Evolutionary conservation across 2,329 filamentous ascomycete genomes (phyloP).

Genomic region (Fusarium papillatum): DNA sequence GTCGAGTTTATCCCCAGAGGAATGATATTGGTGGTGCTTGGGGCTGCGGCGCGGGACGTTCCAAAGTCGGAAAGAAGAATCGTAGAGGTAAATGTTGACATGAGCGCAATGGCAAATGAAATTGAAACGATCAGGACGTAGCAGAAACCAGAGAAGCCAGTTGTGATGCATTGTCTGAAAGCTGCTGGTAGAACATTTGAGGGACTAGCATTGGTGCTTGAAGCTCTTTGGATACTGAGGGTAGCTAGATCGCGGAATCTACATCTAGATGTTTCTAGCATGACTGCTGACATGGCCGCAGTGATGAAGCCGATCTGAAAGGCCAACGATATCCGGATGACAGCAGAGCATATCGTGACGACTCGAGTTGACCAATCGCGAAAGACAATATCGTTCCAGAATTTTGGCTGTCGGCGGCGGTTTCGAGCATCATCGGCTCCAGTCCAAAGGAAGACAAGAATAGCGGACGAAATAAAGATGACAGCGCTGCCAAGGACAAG

Average conservation of each 20-base stretch:
- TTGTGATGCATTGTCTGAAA: accelerated
- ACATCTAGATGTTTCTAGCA: background rate
- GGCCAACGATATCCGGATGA: background rate
- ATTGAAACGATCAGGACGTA: background rate
- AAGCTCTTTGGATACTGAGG: background rate
- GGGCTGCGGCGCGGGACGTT: background rate
- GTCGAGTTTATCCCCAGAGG: background rate
- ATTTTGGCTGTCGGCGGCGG: background rate
- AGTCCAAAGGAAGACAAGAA: background rate
- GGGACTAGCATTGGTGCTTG: background rate
- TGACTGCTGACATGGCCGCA: background rate
- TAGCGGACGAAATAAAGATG: background rate
- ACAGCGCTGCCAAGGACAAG: background rate
- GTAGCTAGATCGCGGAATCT: background rate
- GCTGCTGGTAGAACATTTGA: slow-evolving; percentile 16
- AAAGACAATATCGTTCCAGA: background rate
- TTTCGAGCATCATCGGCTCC: background rate
- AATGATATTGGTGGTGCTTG: background rate
- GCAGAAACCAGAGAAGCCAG: background rate
- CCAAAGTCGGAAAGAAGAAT: slow-evolving; percentile 23
- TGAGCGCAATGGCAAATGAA: background rate
- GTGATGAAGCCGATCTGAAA: background rate
- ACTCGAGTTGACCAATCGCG: background rate
- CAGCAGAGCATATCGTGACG: background rate
- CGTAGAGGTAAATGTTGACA: slow-evolving; percentile 15